phyloP scores from a whole-genome alignment of 352 stramenopile species.

The Phytopythium litorale region DNA sequence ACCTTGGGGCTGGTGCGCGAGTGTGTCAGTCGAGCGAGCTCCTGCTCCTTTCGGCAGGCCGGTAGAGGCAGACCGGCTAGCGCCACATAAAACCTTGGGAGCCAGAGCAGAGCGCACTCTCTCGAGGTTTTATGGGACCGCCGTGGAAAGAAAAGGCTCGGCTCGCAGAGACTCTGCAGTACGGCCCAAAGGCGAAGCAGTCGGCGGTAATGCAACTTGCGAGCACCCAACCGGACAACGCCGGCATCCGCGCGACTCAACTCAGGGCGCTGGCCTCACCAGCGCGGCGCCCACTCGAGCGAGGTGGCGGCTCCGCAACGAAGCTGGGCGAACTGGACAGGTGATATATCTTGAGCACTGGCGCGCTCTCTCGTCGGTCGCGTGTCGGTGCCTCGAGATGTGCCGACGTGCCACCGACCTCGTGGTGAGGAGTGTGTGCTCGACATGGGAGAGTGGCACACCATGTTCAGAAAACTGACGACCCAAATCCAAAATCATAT shows the following conservation, averaged over 20 bases:
- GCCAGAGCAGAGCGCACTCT: background rate
- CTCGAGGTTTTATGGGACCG: constrained; percentile 4
- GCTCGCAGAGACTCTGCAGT: too few relatives aligned
- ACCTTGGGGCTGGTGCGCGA: background rate
- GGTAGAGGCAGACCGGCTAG: constrained; percentile 6
- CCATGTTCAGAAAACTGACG: background rate
- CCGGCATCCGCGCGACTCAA: too few relatives aligned
- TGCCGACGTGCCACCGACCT: background rate
- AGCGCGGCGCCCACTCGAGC: too few relatives aligned
- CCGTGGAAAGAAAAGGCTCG: background rate
- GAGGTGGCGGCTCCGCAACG: too few relatives aligned
- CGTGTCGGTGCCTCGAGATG: background rate
- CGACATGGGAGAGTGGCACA: background rate
- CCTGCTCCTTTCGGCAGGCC: background rate
- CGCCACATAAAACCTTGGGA: constrained; percentile 7
- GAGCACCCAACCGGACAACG: too few relatives aligned
- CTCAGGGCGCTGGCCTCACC: too few relatives aligned
- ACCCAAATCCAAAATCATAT: background rate
- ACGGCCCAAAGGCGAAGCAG: too few relatives aligned
- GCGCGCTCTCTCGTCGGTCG: background rate
- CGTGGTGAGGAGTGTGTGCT: background rate
- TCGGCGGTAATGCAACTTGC: too few relatives aligned
- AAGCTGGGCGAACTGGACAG: too few relatives aligned
- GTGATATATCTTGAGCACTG: too few relatives aligned
- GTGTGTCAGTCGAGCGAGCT: background rate